Evolutionary conservation across 2,329 filamentous ascomycete species (phyloP), one percentile per base, ranked within the genome.

Genomic region (Lomentospora prolificans): DNA sequence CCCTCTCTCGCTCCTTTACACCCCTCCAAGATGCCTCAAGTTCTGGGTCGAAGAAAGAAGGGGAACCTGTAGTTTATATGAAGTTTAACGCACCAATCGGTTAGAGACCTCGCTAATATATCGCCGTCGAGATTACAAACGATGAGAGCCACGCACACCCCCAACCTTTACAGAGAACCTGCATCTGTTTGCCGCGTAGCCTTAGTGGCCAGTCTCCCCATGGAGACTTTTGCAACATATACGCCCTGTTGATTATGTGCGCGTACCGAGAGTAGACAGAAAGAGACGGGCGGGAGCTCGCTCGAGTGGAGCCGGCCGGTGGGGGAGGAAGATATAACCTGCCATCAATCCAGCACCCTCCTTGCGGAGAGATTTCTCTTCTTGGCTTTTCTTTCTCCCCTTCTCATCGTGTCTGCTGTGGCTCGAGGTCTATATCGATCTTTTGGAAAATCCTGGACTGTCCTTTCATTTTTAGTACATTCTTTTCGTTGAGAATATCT

Each of bases 1-100:
- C 30, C 12, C 30, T 33, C 12, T 12, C 30, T 33, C 30, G 30
- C 30, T 33, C 30, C 30, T 33, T 33, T n/a, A n/a, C n/a, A n/a
- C n/a, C n/a, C n/a, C n/a, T n/a, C n/a, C n/a, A n/a, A n/a, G n/a
- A n/a, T n/a, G n/a, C n/a, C n/a, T n/a, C n/a, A n/a, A n/a, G n/a
- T n/a, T 33, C 30, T 7, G 30, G 30, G 30, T 12, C 6, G 12
- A 33, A 12, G 12, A 33, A 33, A 33, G 30, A 33, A 33, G 30
- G 30, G 12, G 12, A 33, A 33, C n/a, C n/a, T n/a, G n/a, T n/a
- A n/a, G n/a, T n/a, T n/a, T n/a, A n/a, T n/a, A n/a, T n/a, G n/a
- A n/a, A n/a, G n/a, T n/a, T n/a, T n/a, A n/a, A n/a, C n/a, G 17
- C 44, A 48, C 44, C 44, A 48, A 48, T 48, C 44, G 44, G 44